Base-by-base conservation (phyloP, 2,329 filamentous ascomycete genomes). In the Talaromyces sp. region DNA sequence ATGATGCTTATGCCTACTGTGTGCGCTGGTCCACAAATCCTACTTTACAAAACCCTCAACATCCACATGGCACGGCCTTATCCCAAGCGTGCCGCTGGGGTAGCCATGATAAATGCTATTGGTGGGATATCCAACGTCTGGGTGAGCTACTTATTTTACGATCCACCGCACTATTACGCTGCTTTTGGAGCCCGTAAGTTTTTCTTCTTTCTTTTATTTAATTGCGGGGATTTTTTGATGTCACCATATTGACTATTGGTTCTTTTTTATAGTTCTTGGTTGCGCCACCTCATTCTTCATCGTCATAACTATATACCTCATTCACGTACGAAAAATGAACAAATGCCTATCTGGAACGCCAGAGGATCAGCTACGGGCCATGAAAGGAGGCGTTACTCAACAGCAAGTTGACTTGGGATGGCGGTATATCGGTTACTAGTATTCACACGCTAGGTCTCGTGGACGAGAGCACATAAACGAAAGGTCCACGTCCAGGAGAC, bases 1-100 rank as follows among this genome's bases (percentile, higher is more conserved):
- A 73, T 84, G 63, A 84, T 84, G 75, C 71, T 84, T 32, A 80
- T 84, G 73, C 78, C 78, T 62, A 83, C 85, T 64, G 77, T 85
- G 60, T 85, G 84, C 65, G 77, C 80, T 10, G 80, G 63, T 9
- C 64, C 81, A 69, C 82, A 83, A 71, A 78, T 79, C 47, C 82
- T 80, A 4, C 65, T 75, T 11, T 79, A 75, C 65, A 74, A 76
- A 2, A 83, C 82, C 81, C 81, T 84, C 57, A 78, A 79, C 1
- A 78, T 76, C 36, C 76, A 78, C 3, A 77, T 85, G 25, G 78
- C 81, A 0, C 78, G 82, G 0, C 82, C 82, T 0, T 80, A 82
- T 0, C 82, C 81, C 2, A 85, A 85, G 69, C 79, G 82, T 42
- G 82, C 82, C 1, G 81, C 81, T 0, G 81, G 82, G 0, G 78